Evolutionary conservation across 768 basidiomycete genomes (phyloP).

Genomic region (Termitomyces sp.): DNA sequence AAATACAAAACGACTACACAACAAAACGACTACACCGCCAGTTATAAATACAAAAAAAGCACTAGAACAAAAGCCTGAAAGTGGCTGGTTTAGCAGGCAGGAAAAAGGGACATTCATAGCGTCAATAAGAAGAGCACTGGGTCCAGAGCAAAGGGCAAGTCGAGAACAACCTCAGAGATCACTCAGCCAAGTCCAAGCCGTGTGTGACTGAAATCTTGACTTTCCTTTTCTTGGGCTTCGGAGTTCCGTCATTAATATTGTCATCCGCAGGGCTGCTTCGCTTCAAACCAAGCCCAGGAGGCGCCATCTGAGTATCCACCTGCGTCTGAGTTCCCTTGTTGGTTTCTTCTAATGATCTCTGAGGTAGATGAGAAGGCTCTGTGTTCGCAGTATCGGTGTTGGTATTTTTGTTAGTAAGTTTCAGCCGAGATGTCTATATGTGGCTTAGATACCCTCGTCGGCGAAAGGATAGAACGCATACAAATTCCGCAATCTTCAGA

Average conservation of each 20-base stretch:
- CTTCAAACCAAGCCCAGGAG: constrained; percentile 20
- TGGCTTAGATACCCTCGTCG: background rate
- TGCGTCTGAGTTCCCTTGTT: constrained; percentile 32
- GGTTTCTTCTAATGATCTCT: constrained; percentile 7
- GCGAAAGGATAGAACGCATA: constrained; percentile 23
- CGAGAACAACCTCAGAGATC: constrained; percentile 9
- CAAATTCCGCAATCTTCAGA: constrained; percentile 57
- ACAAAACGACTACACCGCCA: background rate
- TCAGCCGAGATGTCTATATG: constrained; percentile 1
- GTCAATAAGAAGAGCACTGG: background rate
- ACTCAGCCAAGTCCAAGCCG: constrained; percentile 76
- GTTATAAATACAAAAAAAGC: background rate
- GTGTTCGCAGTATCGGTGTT: constrained; percentile 9
- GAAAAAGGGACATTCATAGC: background rate
- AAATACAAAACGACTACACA: background rate
- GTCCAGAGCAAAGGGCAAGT: background rate
- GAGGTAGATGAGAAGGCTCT: background rate
- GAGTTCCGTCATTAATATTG: constrained; percentile 18
- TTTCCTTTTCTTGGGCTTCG: constrained; percentile 54
- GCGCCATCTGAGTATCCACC: constrained; percentile 22
- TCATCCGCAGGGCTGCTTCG: constrained; percentile 29
- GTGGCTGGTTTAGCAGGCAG: background rate
- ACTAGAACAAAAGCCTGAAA: background rate
- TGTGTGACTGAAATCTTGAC: constrained; percentile 68
- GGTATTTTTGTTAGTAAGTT: constrained; percentile 2